Percentiles rank a stretch among this genome's conserved stretches.
phyloP scores from a whole-genome alignment of 1,139 yeast species.

The Geotrichum candidum region DNA sequence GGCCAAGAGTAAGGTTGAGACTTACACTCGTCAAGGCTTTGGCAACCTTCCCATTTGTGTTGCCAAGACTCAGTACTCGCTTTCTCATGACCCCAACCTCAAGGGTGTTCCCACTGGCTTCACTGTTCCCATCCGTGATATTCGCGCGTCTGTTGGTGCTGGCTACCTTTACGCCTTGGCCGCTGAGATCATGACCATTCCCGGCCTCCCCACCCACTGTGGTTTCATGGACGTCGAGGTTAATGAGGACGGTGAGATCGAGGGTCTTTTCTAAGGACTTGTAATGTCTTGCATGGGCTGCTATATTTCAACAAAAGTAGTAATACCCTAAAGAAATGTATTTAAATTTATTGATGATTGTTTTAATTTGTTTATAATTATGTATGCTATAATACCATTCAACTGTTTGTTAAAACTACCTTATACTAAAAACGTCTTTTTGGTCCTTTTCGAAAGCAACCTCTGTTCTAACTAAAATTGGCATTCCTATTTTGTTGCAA shows the following conservation, averaged over 20 bases:
- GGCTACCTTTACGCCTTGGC: conserved; percentile 95
- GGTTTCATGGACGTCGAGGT: conserved; percentile 98
- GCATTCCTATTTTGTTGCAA: background rate
- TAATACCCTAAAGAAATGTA: background rate
- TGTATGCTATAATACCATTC: conserved; percentile 8
- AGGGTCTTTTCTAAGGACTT: conserved; percentile 67
- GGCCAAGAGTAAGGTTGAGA: conserved; percentile 77
- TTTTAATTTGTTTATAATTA: conserved; percentile 2
- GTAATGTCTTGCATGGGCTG: background rate
- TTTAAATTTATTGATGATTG: background rate
- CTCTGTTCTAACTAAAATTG: background rate
- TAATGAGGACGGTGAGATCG: conserved; percentile 86
- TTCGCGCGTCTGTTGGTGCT: conserved; percentile 92
- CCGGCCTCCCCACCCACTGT: conserved; percentile 94
- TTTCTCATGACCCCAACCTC: conserved; percentile 87
- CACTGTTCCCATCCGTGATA: conserved; percentile 89
- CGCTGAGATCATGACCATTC: conserved; percentile 95
- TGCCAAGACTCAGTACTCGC: conserved; percentile 95
- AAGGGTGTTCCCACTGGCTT: conserved; percentile 96
- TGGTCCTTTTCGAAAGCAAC: background rate
- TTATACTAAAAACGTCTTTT: too few relatives aligned
- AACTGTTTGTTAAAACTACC: conserved; percentile 5
- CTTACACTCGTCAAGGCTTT: conserved; percentile 85
- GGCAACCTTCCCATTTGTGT: conserved; percentile 91
- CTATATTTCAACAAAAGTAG: conserved; percentile 11